Base-by-base conservation (phyloP, 1,284 basidiomycete genomes). In the Ceratobasidium sp. region DNA sequence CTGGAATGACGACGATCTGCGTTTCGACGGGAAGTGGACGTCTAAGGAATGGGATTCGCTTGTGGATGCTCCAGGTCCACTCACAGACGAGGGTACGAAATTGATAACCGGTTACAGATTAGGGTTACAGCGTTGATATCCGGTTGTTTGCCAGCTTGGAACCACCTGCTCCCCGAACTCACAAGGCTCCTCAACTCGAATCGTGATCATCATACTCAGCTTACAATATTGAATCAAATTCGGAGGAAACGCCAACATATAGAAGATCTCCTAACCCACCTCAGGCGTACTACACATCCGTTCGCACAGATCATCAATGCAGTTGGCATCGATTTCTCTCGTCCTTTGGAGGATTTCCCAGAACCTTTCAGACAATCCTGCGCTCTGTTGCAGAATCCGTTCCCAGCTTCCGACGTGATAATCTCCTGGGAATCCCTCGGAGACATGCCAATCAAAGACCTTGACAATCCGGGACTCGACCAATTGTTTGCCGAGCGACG, bases 1-100 rank as follows among this genome's bases (percentile, higher is more conserved):
- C 13, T 69, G 67, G 67, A 34, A n/a, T 15, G 67, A 69, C 29
- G 49, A 52, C 8, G 49, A 69, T 2, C 15, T 56, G 29, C 15
- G 29, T 19, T 2, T 37, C 37, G 8, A 37, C 37, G 37, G 37
- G n/a, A n/a, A n/a, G n/a, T n/a, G 4, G 17, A 5, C 7, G 52
- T 46, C 51, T 8, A 54, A 69, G 37, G 25, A 6, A 25, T 69
- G 66, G 66, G 34, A 40, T 22, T 25, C 29, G 17, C 49, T 54
- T 4, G 25, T 69, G 5, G 66, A 69, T n/a, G 19, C 17, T 15
- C 32, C 44, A 19, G n/a, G 37, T 15, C 51, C 46, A 17, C 44
- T 69, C 1, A 49, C 29, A 1, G 66, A 69, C 13, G 44, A 46
- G 15, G 25, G 66, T 69, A 56, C 34, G 67, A n/a, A 7, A 34